Evolutionary conservation across 129 eudicot genomes (phyloP).

Genomic region (Tanacetum coccineum): DNA sequence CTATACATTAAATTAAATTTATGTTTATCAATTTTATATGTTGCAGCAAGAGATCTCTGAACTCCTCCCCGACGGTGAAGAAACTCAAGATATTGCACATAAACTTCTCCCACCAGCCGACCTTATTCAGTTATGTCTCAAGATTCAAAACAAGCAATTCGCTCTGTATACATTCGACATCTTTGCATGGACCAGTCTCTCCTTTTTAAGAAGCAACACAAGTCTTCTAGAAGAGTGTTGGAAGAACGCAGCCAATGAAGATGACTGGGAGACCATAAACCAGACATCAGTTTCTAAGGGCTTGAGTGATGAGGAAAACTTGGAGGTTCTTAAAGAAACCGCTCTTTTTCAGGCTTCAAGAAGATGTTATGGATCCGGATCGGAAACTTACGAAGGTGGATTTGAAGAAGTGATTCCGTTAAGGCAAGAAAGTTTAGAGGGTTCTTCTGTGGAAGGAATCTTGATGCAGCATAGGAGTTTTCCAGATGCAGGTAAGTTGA

Average conservation of each 20-base stretch:
- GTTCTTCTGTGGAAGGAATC: too few species aligned
- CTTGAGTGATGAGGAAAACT: conserved; percentile 77
- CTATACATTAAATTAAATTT: too few species aligned
- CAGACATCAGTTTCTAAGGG: conserved; percentile 57
- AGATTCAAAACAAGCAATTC: conserved; percentile 44
- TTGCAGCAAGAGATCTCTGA: conserved; percentile 70
- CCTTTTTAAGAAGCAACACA: conserved; percentile 54
- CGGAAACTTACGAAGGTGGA: too few species aligned
- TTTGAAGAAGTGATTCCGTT: too few species aligned
- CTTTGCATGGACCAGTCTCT: conserved; percentile 79
- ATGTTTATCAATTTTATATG: conserved; percentile 14
- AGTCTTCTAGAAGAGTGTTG: conserved; percentile 93
- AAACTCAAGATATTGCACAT: conserved; percentile 47
- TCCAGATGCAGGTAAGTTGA: conserved; percentile 88
- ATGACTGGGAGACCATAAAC: conserved; percentile 73
- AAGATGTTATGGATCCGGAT: too few species aligned
- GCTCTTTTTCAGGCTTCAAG: too few species aligned
- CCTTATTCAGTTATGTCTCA: conserved; percentile 72
- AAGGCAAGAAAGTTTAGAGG: too few species aligned
- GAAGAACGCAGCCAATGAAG: conserved; percentile 87
- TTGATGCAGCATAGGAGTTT: too few species aligned
- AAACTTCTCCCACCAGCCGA: conserved; percentile 70
- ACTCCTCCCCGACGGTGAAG: conserved; percentile 44
- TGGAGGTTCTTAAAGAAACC: conserved; percentile 50
- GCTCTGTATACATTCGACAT: conserved; percentile 67